Percentiles rank a stretch among this genome's conserved stretches.
Evolutionary conservation across 2,329 filamentous ascomycete genomes (phyloP).

Genomic region (Trichoderma hamatum): DNA sequence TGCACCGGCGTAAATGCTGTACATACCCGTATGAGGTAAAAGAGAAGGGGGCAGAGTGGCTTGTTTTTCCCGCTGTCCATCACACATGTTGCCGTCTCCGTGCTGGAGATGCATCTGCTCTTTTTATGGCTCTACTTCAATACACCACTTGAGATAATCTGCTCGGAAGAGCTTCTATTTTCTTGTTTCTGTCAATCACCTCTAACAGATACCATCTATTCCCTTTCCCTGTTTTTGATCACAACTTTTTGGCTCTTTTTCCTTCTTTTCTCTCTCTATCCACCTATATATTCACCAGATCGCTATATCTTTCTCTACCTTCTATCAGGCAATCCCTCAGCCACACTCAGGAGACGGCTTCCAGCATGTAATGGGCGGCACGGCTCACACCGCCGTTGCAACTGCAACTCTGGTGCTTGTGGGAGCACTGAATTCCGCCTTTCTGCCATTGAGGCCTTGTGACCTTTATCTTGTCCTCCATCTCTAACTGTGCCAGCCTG

Average conservation of each 20-base stretch:
- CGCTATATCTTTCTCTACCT: not conserved
- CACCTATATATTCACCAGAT: not conserved
- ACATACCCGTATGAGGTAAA: not conserved
- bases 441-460: not conserved
- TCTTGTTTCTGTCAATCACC: not conserved
- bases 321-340: not conserved
- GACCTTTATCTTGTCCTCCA: not conserved
- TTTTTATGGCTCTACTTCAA: not conserved
- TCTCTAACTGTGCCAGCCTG: too few species aligned
- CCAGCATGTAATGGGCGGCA: slow-evolving; percentile 2
- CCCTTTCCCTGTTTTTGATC: not conserved
- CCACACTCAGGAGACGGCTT: slow-evolving; percentile 1
- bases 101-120: not conserved
- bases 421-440: not conserved
- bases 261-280: not conserved
- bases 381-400: slow-evolving; percentile 1
- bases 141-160: not conserved
- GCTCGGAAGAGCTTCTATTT: not conserved
- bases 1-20: not conserved
- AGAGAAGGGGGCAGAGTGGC: not conserved
- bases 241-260: too few species aligned
- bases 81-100: not conserved
- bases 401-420: not conserved
- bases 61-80: not conserved
- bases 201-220: not conserved